Conservation (phyloP, 1,139 yeast genomes). For the Nakaseomyces bracarensis region DNA sequence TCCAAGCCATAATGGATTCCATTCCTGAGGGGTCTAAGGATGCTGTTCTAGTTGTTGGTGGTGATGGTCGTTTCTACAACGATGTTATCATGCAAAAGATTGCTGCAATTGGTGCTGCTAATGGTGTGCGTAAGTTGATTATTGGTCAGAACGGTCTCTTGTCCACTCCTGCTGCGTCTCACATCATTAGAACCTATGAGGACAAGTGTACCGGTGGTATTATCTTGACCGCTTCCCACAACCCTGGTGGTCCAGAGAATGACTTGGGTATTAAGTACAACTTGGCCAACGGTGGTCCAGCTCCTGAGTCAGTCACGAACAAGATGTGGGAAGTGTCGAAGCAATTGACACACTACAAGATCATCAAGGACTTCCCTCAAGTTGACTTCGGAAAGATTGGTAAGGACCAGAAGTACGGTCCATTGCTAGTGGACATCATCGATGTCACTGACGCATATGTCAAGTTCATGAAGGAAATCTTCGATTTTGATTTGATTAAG, state of each 20-base stretch:
- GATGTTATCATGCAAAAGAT: constrained; percentile 74
- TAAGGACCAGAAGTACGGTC: constrained; percentile 36
- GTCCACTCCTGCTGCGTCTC: constrained; percentile 95
- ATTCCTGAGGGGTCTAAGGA: constrained; percentile 82
- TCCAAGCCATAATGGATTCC: constrained; percentile 75
- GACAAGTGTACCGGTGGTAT: constrained; percentile 84
- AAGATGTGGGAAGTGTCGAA: constrained; percentile 69
- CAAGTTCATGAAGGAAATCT: constrained; percentile 69
- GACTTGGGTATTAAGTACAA: constrained; percentile 96
- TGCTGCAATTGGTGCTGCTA: constrained; percentile 78
- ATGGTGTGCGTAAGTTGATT: constrained; percentile 77
- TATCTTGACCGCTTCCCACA: constrained; percentile 92
- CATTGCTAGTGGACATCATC: constrained; percentile 65
- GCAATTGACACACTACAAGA: constrained; percentile 51
- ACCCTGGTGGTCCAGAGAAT: constrained; percentile 94
- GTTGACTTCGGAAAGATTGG: constrained; percentile 61
- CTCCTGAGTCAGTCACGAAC: constrained; percentile 93
- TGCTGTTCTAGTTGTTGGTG: constrained; percentile 84
- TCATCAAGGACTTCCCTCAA: constrained; percentile 43
- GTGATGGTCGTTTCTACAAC: constrained; percentile 93
- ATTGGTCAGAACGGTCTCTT: constrained; percentile 83
- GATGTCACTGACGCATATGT: constrained; percentile 78
- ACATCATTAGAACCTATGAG: constrained; percentile 62
- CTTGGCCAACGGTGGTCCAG: constrained; percentile 94
- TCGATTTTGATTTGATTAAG: constrained; percentile 79